Conservation (phyloP, 345 rosid species). For the Populus pruinosa region DNA sequence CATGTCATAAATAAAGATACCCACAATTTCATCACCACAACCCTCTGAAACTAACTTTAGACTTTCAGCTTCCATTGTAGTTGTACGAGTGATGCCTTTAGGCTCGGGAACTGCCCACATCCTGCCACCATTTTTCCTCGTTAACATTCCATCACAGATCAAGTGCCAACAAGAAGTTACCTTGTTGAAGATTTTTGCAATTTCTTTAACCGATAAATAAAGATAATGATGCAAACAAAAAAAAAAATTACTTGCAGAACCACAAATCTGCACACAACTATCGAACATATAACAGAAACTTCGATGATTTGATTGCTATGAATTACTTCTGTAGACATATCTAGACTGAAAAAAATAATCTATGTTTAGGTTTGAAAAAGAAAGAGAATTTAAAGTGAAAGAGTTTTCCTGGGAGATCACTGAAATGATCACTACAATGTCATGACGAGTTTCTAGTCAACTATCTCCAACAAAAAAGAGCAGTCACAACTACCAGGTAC, state of each 20-base stretch:
- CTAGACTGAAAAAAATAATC: too few species aligned
- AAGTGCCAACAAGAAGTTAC: neutral
- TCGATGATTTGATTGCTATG: neutral
- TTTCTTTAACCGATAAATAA: neutral
- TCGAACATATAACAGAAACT: neutral
- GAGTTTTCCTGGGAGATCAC: too few species aligned
- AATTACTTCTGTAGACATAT: neutral
- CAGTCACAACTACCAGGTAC: neutral
- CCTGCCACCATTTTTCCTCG: conserved; percentile 39
- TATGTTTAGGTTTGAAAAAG: too few species aligned
- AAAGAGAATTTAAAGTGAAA: too few species aligned
- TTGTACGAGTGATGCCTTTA: conserved; percentile 51
- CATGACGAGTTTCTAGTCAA: neutral
- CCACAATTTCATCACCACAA: conserved; percentile 60
- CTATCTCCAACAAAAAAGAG: neutral
- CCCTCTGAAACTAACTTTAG: conserved; percentile 76
- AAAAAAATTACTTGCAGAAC: neutral
- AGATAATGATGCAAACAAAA: neutral
- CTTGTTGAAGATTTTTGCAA: neutral
- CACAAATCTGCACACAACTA: neutral
- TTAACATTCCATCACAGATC: conserved; percentile 7
- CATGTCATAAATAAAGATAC: conserved; percentile 25
- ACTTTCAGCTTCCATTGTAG: conserved; percentile 66
- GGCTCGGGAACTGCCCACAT: conserved; percentile 71
- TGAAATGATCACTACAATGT: too few species aligned